Percentiles rank a stretch among this genome's conserved stretches.
These are phyloP conservation scores for Fusarium luffae DNA, from an alignment of 2,329 filamentous ascomycete genomes.

Conservation along the genomic window DNA sequence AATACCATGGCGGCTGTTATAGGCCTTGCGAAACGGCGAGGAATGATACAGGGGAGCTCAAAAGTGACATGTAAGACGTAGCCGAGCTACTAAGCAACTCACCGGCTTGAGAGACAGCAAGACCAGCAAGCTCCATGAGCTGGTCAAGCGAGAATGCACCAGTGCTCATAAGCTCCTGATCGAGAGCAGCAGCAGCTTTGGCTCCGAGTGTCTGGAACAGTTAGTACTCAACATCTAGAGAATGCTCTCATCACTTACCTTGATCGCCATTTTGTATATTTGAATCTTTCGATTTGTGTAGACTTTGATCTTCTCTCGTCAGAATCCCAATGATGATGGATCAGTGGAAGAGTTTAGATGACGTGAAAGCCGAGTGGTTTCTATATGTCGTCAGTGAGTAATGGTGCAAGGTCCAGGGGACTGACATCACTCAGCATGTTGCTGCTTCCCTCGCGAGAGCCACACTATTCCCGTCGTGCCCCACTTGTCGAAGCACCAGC, in stretches of 20 bases:
- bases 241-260: slow-evolving; percentile 37
- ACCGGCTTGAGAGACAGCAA: slow-evolving; percentile 93
- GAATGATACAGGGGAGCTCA: background rate
- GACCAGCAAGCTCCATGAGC: slow-evolving; percentile 94
- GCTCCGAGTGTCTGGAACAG: slow-evolving; percentile 79
- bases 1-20: background rate
- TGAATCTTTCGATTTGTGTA: slow-evolving; percentile 29
- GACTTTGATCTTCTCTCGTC: background rate
- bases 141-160: slow-evolving; percentile 94
- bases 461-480: slow-evolving; percentile 3
- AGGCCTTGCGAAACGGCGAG: background rate
- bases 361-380: slow-evolving; percentile 18
- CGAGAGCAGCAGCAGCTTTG: slow-evolving; percentile 87
- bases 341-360: background rate
- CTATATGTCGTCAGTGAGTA: slow-evolving; percentile 32
- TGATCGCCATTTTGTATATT: slow-evolving; percentile 48
- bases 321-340: background rate
- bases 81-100: slow-evolving; percentile 35
- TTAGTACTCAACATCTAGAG: slow-evolving; percentile 18
- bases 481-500: slow-evolving; percentile 34
- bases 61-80: background rate
- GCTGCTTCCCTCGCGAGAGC: slow-evolving; percentile 1
- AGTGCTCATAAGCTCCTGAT: slow-evolving; percentile 92
- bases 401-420: slow-evolving; percentile 19
- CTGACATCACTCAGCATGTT: slow-evolving; percentile 35